These are phyloP conservation scores for Eucalyptus rudis DNA, from an alignment of 345 rosid genomes.

Conservation along the genomic window DNA sequence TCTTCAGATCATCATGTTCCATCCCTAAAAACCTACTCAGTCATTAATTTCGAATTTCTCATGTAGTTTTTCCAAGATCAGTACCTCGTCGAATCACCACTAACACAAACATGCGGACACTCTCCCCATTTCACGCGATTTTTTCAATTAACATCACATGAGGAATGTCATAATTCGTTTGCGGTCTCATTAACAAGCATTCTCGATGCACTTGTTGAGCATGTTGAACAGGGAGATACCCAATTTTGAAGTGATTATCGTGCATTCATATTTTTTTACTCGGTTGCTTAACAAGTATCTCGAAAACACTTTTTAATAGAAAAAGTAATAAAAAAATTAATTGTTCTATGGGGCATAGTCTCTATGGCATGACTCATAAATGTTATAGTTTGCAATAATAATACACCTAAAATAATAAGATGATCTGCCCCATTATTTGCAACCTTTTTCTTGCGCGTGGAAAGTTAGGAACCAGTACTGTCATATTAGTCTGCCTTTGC, in stretches of 20 bases:
- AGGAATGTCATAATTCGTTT: background rate
- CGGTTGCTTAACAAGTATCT: background rate
- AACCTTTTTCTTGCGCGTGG: background rate
- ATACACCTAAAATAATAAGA: background rate
- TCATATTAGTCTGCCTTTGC: background rate
- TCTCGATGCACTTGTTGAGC: background rate
- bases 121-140: background rate
- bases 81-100: background rate
- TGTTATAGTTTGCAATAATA: background rate
- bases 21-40: background rate
- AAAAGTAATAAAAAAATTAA: background rate
- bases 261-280: background rate
- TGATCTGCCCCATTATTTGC: background rate
- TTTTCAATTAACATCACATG: background rate
- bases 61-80: background rate
- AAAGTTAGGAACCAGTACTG: background rate
- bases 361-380: background rate
- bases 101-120: background rate
- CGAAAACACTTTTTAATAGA: background rate
- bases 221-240: background rate
- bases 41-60: background rate
- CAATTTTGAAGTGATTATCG: background rate
- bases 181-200: background rate
- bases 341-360: background rate
- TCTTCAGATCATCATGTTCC: background rate